Evolutionary conservation across 495 filamentous ascomycete species (phyloP).

Genomic region (Amniculicola lignicola): DNA sequence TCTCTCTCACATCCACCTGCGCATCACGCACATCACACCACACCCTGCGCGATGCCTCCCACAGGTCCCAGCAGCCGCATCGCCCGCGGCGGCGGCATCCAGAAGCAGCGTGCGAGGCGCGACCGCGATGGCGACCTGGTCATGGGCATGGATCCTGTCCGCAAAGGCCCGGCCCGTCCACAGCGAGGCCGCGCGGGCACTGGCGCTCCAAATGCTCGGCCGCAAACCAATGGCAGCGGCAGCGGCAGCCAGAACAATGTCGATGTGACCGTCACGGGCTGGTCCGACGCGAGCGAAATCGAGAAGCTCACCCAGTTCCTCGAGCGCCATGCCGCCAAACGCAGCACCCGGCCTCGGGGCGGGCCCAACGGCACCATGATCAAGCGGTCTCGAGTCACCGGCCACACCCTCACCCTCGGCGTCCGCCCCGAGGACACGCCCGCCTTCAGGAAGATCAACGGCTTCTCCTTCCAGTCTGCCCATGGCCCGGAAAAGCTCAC

Average conservation of each 20-base stretch:
- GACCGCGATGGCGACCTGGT: conserved; percentile 37
- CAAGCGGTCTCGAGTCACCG: conserved; percentile 52
- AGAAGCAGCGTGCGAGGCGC: conserved; percentile 4
- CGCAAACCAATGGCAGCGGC: no score
- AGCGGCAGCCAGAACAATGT: no score
- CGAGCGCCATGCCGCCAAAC: conserved; percentile 69
- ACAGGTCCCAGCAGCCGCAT: conserved; percentile 4
- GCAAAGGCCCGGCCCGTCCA: neutral
- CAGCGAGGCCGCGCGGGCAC: neutral
- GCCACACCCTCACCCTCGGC: conserved; percentile 48
- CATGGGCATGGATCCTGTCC: no score
- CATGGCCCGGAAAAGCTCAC: conserved; percentile 45
- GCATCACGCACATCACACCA: no score
- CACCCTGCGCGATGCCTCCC: neutral
- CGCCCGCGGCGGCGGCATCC: conserved; percentile 10
- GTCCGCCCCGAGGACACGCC: conserved; percentile 19
- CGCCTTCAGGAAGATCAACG: conserved; percentile 42
- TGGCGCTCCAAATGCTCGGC: no score
- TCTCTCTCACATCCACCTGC: no score
- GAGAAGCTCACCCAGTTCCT: conserved; percentile 71
- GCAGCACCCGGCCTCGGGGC: conserved; percentile 46
- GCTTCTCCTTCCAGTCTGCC: conserved; percentile 56
- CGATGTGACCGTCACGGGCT: conserved; percentile 61
- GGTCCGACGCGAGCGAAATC: conserved; percentile 71
- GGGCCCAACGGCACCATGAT: conserved; percentile 52